phyloP scores from a whole-genome alignment of 2,329 filamentous ascomycete species.

The Xylariaceae sp. region DNA sequence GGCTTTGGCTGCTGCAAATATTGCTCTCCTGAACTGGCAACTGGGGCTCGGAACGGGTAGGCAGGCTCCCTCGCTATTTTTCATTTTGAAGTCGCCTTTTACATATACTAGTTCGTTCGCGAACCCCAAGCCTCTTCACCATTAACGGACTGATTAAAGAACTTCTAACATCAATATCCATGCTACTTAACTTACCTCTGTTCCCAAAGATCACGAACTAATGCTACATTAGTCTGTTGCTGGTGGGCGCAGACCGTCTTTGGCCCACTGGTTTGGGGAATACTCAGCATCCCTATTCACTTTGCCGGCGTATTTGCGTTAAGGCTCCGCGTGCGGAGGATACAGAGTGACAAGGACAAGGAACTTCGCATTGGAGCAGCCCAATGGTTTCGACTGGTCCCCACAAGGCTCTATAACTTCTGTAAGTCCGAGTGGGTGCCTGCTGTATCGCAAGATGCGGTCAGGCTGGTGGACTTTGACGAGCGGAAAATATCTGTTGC shows the following conservation, averaged over 20 bases:
- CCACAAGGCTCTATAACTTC: slow-evolving; percentile 6
- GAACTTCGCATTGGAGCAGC: background rate
- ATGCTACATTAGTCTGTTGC: slow-evolving; percentile 18
- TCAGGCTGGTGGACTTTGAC: slow-evolving; percentile 6
- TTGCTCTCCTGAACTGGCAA: slow-evolving; percentile 22
- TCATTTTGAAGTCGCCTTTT: background rate
- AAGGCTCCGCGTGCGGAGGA: slow-evolving; percentile 24
- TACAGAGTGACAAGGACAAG: background rate
- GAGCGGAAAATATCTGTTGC: slow-evolving; percentile 19
- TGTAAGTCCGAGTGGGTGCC: slow-evolving; percentile 18
- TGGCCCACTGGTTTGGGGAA: slow-evolving; percentile 22
- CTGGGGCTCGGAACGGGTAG: slow-evolving; percentile 25
- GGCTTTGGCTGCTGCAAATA: slow-evolving; percentile 19
- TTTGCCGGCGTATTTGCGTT: slow-evolving; percentile 20
- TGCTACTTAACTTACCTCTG: too few relatives aligned
- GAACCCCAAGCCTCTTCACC: too few relatives aligned
- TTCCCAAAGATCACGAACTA: background rate
- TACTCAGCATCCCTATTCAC: slow-evolving; percentile 25
- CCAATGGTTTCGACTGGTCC: slow-evolving; percentile 17
- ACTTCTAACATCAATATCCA: too few relatives aligned
- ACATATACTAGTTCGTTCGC: too few relatives aligned
- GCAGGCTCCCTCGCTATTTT: background rate
- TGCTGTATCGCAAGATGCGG: slow-evolving; percentile 11
- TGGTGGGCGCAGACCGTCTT: slow-evolving; percentile 26
- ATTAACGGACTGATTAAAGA: too few relatives aligned